A percentile compares a stretch with the other conserved stretches of the same genome.
phyloP scores from a whole-genome alignment of 2,329 filamentous ascomycete genomes.

The Pseudofabraea citricarpa region DNA sequence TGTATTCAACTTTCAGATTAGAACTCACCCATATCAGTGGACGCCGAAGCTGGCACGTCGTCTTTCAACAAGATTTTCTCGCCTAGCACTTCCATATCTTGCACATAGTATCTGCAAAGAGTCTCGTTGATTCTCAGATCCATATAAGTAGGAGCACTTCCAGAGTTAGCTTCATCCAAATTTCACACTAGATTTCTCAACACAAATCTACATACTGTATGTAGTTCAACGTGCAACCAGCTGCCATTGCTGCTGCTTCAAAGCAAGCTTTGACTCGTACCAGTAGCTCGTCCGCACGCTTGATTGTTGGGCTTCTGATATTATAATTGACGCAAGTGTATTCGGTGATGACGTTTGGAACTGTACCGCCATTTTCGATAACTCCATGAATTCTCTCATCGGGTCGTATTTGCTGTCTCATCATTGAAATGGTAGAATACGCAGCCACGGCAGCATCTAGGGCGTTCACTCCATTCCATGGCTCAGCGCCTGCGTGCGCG shows the following conservation, averaged over 20 bases:
- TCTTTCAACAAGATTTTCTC: neutral
- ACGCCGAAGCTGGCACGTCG: neutral
- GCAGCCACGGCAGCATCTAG: constrained; percentile 32
- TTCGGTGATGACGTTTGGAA: neutral
- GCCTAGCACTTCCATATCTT: constrained; percentile 3
- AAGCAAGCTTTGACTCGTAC: constrained; percentile 7
- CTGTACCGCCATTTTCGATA: neutral
- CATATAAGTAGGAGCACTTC: constrained; percentile 2
- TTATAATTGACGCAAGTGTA: neutral
- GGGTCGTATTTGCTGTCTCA: constrained; percentile 25
- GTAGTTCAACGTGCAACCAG: constrained; percentile 8
- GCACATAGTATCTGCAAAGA: constrained; percentile 2
- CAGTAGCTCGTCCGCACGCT: constrained; percentile 2
- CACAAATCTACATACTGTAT: neutral
- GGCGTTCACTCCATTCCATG: constrained; percentile 34
- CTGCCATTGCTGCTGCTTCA: constrained; percentile 7
- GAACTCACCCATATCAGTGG: constrained; percentile 5
- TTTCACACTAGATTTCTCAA: no score
- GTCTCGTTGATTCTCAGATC: constrained; percentile 2
- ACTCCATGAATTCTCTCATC: constrained; percentile 29
- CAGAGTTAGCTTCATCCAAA: no score
- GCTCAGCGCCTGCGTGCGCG: constrained; percentile 28
- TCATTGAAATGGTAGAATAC: constrained; percentile 28
- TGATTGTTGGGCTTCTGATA: constrained; percentile 2
- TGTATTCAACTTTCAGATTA: no score